phyloP scores from a whole-genome alignment of 2,329 filamentous ascomycete species.

The Fusarium kyushuense region DNA sequence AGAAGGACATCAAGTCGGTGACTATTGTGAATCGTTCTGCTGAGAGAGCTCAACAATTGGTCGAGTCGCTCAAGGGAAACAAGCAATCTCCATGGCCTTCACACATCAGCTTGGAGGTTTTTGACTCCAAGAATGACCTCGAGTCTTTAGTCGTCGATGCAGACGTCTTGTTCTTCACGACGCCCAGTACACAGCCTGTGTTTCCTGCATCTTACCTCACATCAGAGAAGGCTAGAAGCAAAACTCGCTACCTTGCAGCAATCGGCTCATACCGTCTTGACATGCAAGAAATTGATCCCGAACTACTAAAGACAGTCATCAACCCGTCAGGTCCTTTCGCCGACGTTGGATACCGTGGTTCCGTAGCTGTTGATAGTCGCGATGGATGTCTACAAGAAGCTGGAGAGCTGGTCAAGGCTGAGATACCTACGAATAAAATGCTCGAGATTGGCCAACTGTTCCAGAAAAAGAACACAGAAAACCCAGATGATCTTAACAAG shows the following conservation, averaged over 20 bases:
- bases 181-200: constrained; percentile 47
- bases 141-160: constrained; percentile 39
- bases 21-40: constrained; percentile 53
- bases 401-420: constrained; percentile 50
- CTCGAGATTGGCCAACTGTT: constrained; percentile 67
- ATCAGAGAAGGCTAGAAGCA: constrained; percentile 38
- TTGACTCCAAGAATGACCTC: constrained; percentile 27
- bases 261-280: constrained; percentile 52
- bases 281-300: constrained; percentile 52
- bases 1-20: constrained; percentile 44
- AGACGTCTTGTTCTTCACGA: constrained; percentile 51
- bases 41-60: constrained; percentile 38
- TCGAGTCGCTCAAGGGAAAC: constrained; percentile 33
- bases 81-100: constrained; percentile 23
- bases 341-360: constrained; percentile 4
- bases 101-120: constrained; percentile 30
- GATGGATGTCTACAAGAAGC: constrained; percentile 50
- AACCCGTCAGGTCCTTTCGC: constrained; percentile 26
- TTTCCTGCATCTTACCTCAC: constrained; percentile 45
- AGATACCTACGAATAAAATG: constrained; percentile 40
- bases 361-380: constrained; percentile 46
- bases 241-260: constrained; percentile 47
- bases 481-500: constrained; percentile 56
- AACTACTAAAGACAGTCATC: constrained; percentile 43
- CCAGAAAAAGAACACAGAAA: constrained; percentile 21